These are phyloP conservation scores for Arthroderma uncinatum DNA, from an alignment of 2,329 filamentous ascomycete species.

Conservation along the genomic window DNA sequence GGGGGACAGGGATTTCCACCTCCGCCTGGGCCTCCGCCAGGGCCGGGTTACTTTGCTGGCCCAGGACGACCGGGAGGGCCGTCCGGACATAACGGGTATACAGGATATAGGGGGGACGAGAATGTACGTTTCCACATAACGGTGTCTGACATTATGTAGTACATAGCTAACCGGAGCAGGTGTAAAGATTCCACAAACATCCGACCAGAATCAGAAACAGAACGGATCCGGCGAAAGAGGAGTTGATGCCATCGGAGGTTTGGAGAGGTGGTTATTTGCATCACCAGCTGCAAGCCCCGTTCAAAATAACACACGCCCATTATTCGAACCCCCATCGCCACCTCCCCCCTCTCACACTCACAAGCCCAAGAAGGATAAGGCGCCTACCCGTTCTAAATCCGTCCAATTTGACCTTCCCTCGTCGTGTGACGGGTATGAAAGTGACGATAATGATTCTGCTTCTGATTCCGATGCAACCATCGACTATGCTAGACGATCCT, in stretches of 20 bases:
- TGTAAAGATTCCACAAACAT: conserved; percentile 5
- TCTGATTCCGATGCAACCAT: conserved; percentile 18
- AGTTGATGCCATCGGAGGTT: neutral
- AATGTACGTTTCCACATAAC: conserved; percentile 37
- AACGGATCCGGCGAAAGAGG: conserved; percentile 7
- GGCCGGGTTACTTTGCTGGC: conserved; percentile 28
- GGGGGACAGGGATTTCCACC: conserved; percentile 29
- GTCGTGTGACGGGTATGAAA: conserved; percentile 29
- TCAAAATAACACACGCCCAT: neutral
- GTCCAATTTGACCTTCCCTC: conserved; percentile 15
- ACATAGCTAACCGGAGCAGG: neutral
- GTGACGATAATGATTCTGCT: conserved; percentile 34
- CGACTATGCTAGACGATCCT: conserved; percentile 11
- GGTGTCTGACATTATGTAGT: conserved; percentile 18
- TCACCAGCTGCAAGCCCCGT: neutral
- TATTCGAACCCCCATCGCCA: neutral
- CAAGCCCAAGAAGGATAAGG: conserved; percentile 17
- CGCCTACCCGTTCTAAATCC: conserved; percentile 6
- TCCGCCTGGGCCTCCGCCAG: conserved; percentile 30
- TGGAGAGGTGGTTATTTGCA: neutral
- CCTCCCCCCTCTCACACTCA: conserved; percentile 8
- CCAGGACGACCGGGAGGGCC: conserved; percentile 19
- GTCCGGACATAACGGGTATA: conserved; percentile 30
- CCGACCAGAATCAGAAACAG: neutral
- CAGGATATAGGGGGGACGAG: conserved; percentile 35